Base-by-base conservation (phyloP, 768 basidiomycete species). In the Galerina sulciceps region DNA sequence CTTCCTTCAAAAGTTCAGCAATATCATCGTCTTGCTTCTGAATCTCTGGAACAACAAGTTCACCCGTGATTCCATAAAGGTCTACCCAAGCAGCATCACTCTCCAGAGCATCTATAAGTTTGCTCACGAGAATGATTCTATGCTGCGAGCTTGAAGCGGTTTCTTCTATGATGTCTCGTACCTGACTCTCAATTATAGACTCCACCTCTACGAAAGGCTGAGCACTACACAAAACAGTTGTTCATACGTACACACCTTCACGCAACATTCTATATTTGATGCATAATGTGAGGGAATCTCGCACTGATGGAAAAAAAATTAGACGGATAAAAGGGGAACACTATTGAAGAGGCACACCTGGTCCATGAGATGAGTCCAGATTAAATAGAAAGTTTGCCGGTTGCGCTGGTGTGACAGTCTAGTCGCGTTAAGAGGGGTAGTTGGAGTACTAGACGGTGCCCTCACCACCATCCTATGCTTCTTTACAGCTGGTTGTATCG, bases 361-460 rank as follows among this genome's bases (percentile, higher is more conserved):
- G 82, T 2, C 88, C 88, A 56, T 79, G 69, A 15, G 68, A 72
- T 10, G 88, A 89, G 52, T 88, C 83, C n/a, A 95, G 78, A 46
- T 85, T 85, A 73, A 96, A 97, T 42, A 97, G 66, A 68, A 91
- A 94, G 61, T 88, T 86, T 2, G 87, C 87, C 0, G 93, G 85
- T 69, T 88, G 89, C 1, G 77, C 74, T 1, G 92, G 91, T 2
- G 90, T 88, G 17, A 95, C 80, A 4, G 86, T 89, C 95, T 96
- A 53, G 17, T 17, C 9, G 44, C 15, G 17, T 60, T 10, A 59
- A 23, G 14, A 10, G 34, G 11, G 3, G 20, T 4, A n/a, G 20
- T 26, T 10, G 9, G 4, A 13, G 41, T 34, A 15, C 10, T 11
- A 34, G 10, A 44, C 35, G 23, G 40, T 48, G 49, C 53, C 75